These are phyloP conservation scores for Rosa hybrid DNA, from an alignment of 331 rosid species.

Conservation along the genomic window DNA sequence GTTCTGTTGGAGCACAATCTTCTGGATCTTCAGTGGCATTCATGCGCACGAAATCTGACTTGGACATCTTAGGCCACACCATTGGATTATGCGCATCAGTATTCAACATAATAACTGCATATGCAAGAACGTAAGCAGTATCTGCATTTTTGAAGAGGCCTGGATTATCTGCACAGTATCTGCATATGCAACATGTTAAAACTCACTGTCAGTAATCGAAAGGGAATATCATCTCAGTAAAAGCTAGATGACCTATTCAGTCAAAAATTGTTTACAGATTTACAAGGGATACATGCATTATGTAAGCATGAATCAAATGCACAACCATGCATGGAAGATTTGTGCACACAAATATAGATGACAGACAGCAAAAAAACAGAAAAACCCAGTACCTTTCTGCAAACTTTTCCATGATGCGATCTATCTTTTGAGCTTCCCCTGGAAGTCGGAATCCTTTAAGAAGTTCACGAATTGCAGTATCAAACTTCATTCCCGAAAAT, in stretches of 20 bases:
- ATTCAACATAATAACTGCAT: slow-evolving; percentile 93
- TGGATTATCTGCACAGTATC: slow-evolving; percentile 98
- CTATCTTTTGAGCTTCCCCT: slow-evolving; percentile 99
- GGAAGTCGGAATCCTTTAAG: slow-evolving; percentile 98
- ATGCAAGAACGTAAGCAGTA: slow-evolving; percentile 97
- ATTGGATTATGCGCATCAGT: slow-evolving; percentile 99
- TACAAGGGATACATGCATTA: slow-evolving; percentile 6
- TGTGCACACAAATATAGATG: background rate
- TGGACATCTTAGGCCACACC: slow-evolving; percentile 99
- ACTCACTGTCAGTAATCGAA: slow-evolving; percentile 37
- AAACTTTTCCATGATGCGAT: slow-evolving; percentile 98
- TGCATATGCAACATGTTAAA: slow-evolving; percentile 32
- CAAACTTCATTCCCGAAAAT: slow-evolving; percentile 90
- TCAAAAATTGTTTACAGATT: background rate
- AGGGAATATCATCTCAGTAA: slow-evolving; percentile 24
- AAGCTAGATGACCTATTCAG: slow-evolving; percentile 17
- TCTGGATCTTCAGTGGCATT: slow-evolving; percentile 85
- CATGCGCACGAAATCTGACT: slow-evolving; percentile 84
- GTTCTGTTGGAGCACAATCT: slow-evolving; percentile 87
- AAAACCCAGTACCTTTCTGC: slow-evolving; percentile 75
- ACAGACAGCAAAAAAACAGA: slow-evolving; percentile 3
- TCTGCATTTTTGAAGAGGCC: slow-evolving; percentile 96
- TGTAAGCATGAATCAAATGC: slow-evolving; percentile 7
- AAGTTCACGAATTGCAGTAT: slow-evolving; percentile 91
- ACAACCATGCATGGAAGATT: slow-evolving; percentile 2